These are phyloP conservation scores for Pseudognaphalium luteoalbum DNA, from an alignment of 129 eudicot species.

Conservation along the genomic window DNA sequence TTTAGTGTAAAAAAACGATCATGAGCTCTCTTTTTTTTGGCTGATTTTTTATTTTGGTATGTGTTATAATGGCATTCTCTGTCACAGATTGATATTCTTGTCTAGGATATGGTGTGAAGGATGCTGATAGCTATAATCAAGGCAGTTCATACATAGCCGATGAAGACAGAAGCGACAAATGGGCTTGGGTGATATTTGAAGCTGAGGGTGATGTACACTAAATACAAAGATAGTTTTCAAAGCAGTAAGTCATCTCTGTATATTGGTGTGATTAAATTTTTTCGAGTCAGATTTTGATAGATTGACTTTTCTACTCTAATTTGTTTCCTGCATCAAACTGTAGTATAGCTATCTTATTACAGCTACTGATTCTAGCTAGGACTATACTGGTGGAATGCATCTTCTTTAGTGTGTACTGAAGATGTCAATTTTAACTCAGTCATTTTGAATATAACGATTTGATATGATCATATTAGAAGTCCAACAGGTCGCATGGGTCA, in stretches of 20 bases:
- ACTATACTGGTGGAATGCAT: neutral
- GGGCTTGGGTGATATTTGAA: constrained; percentile 98
- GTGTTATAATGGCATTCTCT: no score
- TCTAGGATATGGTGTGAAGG: constrained; percentile 96
- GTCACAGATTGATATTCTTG: no score
- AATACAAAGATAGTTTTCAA: constrained; percentile 75
- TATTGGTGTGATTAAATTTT: neutral
- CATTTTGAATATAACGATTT: neutral
- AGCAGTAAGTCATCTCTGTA: constrained; percentile 60
- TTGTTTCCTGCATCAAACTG: neutral
- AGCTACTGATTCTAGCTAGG: neutral
- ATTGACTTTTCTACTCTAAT: neutral
- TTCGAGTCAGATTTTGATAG: neutral
- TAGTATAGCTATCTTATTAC: neutral
- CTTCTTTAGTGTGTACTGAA: constrained; percentile 1
- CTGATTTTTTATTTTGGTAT: no score
- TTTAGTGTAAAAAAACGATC: no score
- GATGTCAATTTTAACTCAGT: neutral
- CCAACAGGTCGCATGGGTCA: neutral
- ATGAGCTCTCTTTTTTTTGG: no score
- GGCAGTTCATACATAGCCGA: constrained; percentile 68
- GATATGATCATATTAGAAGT: neutral
- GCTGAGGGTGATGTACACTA: constrained; percentile 50
- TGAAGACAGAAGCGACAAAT: constrained; percentile 59
- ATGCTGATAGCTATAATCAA: constrained; percentile 76